These are phyloP conservation scores for Dovyalis caffra DNA, from an alignment of 345 rosid genomes.

Conservation along the genomic window DNA sequence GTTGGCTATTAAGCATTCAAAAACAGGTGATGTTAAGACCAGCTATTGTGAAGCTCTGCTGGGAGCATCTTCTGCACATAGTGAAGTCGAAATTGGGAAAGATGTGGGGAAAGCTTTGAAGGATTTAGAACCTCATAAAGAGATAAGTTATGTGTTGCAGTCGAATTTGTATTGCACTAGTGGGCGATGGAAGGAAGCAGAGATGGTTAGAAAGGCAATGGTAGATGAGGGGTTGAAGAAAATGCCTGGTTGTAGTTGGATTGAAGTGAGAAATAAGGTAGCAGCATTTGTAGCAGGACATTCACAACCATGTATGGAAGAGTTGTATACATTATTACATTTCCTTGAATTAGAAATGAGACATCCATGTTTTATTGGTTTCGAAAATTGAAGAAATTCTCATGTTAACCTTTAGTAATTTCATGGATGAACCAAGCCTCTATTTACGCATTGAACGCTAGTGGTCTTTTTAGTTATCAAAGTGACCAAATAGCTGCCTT, in stretches of 20 bases:
- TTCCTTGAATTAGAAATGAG: slow-evolving; percentile 52
- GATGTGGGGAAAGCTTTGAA: slow-evolving; percentile 40
- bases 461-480: no score
- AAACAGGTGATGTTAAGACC: slow-evolving; percentile 3
- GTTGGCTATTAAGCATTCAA: slow-evolving; percentile 30
- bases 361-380: slow-evolving; percentile 23
- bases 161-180: slow-evolving; percentile 64
- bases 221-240: slow-evolving; percentile 60
- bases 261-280: slow-evolving; percentile 54
- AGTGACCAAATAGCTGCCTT: no score
- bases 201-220: slow-evolving; percentile 63
- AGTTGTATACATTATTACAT: slow-evolving; percentile 31
- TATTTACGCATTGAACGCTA: no score
- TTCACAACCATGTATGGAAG: slow-evolving; percentile 33
- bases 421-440: no score
- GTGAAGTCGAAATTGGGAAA: slow-evolving; percentile 43
- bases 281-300: slow-evolving; percentile 50
- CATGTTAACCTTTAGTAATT: neutral
- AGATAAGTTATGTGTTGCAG: slow-evolving; percentile 60
- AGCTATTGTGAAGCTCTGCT: slow-evolving; percentile 52
- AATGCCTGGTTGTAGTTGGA: slow-evolving; percentile 81
- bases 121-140: slow-evolving; percentile 40
- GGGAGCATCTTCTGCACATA: slow-evolving; percentile 57
- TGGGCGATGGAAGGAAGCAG: slow-evolving; percentile 78
- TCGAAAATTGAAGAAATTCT: slow-evolving; percentile 11